These are phyloP conservation scores for Rhexocercosporidium sp. DNA, from an alignment of 2,329 filamentous ascomycete genomes.

Conservation along the genomic window DNA sequence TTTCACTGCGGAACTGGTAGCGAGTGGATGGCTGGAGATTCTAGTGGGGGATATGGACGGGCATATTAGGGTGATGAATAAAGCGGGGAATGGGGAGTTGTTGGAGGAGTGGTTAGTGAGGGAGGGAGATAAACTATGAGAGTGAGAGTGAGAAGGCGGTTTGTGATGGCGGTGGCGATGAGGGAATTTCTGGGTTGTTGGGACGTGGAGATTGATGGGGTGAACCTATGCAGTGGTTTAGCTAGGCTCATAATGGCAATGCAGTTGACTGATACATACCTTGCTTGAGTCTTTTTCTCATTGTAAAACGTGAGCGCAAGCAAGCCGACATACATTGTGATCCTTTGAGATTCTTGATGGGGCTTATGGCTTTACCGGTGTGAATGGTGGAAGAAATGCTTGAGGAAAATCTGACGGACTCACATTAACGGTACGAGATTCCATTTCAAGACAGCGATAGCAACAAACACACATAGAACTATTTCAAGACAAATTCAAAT, in stretches of 20 bases:
- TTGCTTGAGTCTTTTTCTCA: too few relatives aligned
- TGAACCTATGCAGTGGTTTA: not conserved
- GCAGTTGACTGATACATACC: too few relatives aligned
- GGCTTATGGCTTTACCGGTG: too few relatives aligned
- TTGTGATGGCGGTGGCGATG: not conserved
- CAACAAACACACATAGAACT: not conserved
- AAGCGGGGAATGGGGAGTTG: not conserved
- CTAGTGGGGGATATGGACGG: constrained; percentile 7
- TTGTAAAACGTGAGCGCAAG: too few relatives aligned
- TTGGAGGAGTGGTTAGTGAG: not conserved
- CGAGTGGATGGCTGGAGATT: not conserved
- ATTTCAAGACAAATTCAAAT: not conserved
- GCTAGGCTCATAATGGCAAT: too few relatives aligned
- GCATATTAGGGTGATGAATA: constrained; percentile 15
- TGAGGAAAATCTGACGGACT: not conserved
- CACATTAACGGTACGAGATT: too few relatives aligned
- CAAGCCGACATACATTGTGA: too few relatives aligned
- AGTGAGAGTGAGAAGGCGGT: not conserved
- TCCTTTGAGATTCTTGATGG: too few relatives aligned
- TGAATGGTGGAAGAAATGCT: not conserved
- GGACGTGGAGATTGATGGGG: not conserved
- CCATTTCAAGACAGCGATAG: not conserved
- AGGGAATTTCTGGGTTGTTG: not conserved
- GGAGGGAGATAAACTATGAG: too few relatives aligned
- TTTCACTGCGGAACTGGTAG: not conserved